Evolutionary conservation across 2,329 filamentous ascomycete species (phyloP), one percentile per base, ranked within the genome.

Genomic region (Colletotrichum noveboracense): DNA sequence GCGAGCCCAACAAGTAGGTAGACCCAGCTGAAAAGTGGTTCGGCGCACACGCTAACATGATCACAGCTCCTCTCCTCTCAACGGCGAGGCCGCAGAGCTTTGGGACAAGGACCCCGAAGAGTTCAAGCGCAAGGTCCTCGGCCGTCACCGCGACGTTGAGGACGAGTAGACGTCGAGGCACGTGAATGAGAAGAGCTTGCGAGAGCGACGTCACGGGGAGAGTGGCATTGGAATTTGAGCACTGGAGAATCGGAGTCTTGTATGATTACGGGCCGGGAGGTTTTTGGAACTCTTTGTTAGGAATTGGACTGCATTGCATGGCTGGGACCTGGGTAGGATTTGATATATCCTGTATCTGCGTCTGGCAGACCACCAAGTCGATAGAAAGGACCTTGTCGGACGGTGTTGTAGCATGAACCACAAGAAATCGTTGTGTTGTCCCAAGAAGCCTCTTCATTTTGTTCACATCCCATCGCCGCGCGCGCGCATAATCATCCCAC

Each of bases 1-100:
- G 96, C 30, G 97, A 99, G 87, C 97, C 97, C 43, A 99, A 99
- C 88, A 99, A 99, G 97, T 98, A 88, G 85, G 94, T 87, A 60
- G 24, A 52, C 71, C 30, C 16, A 21, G 26, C 21, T 21, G 26
- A 36, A 36, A 56, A 34, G 32, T 66, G 36, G 56, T 26, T 24
- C n/a, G 18, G 26, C n/a, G 7, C 7, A 56, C 32, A 28, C 32
- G 28, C 79, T 81, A 71, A 83, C 77, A 16, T 21, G 64, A 5
- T 4, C 64, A 74, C 77, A 98, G 96, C 85, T 92, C 97, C 75
- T 98, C 95, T 79, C 97, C 97, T 4, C 89, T 99, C 78, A 99
- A 99, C 81, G 97, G 96, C 75, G 96, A 99, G 85, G 97, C 97
- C 34, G 97, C 97, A 18, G 95, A 98, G 84, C 90, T 99, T 56